Conservation (phyloP, 768 basidiomycete species). For the Lepiota venenata region DNA sequence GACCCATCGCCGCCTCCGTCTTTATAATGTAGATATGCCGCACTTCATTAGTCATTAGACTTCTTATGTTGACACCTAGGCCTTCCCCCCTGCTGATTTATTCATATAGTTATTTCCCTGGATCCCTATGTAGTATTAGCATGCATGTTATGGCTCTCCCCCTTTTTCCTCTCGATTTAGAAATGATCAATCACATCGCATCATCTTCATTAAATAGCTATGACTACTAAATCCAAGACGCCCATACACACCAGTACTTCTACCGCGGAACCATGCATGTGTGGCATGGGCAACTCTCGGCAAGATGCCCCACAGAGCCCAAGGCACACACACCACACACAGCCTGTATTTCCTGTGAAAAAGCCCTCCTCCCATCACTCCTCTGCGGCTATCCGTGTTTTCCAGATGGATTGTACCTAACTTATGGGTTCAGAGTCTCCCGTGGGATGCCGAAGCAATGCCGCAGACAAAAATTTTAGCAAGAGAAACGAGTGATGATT, state of each 20-base stretch:
- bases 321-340: neutral
- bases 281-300: neutral
- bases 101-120: constrained; percentile 3
- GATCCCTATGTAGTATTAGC: neutral
- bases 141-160: too few relatives aligned
- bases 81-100: neutral
- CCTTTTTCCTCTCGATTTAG: too few relatives aligned
- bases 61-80: neutral
- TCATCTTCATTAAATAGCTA: too few relatives aligned
- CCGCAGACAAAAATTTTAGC: neutral
- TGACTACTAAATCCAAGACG: too few relatives aligned
- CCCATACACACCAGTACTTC: too few relatives aligned
- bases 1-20: neutral
- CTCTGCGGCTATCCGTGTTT: neutral
- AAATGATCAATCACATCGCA: too few relatives aligned
- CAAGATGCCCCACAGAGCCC: too few relatives aligned
- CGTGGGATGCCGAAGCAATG: constrained; percentile 1
- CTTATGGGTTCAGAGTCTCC: neutral
- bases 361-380: neutral
- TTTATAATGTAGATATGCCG: neutral
- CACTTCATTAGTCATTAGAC: too few relatives aligned
- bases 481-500: neutral
- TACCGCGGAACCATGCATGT: neutral
- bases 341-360: neutral
- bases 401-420: neutral